These are phyloP conservation scores for Paramecium biaurelia DNA, from an alignment of 73 alveolate species.

Conservation along the genomic window DNA sequence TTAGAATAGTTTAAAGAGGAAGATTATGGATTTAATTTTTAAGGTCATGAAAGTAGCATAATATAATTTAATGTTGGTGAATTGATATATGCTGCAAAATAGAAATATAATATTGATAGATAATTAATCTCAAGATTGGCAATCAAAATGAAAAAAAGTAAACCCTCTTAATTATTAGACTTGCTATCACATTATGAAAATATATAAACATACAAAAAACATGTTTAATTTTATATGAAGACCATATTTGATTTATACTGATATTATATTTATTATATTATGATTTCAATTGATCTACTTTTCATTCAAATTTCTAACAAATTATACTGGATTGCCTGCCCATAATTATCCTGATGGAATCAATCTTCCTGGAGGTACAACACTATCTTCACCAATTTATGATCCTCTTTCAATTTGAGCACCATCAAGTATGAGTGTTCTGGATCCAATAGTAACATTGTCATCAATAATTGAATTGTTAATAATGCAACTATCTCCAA, in stretches of 20 bases:
- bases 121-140: neutral
- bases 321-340: slow-evolving; percentile 89
- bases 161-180: neutral
- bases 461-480: slow-evolving; percentile 75
- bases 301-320: slow-evolving; percentile 66
- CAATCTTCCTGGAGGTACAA: slow-evolving; percentile 88
- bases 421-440: slow-evolving; percentile 77
- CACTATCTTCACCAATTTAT: slow-evolving; percentile 71
- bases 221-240: neutral
- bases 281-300: slow-evolving; percentile 10
- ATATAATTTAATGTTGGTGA: slow-evolving; percentile 8
- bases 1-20: neutral
- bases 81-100: neutral
- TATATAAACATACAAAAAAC: neutral
- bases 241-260: slow-evolving; percentile 5
- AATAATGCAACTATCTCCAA: slow-evolving; percentile 72
- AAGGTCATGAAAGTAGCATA: neutral
- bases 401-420: slow-evolving; percentile 80
- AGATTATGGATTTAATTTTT: slow-evolving; percentile 26
- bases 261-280: neutral
- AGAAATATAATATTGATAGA: neutral
- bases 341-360: slow-evolving; percentile 89
- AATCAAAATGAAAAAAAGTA: neutral
- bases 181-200: neutral
- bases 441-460: slow-evolving; percentile 77